Evolutionary conservation across 2,329 filamentous ascomycete genomes (phyloP), one percentile per base, ranked within the genome.

Genomic region (Scytalidium sp.): DNA sequence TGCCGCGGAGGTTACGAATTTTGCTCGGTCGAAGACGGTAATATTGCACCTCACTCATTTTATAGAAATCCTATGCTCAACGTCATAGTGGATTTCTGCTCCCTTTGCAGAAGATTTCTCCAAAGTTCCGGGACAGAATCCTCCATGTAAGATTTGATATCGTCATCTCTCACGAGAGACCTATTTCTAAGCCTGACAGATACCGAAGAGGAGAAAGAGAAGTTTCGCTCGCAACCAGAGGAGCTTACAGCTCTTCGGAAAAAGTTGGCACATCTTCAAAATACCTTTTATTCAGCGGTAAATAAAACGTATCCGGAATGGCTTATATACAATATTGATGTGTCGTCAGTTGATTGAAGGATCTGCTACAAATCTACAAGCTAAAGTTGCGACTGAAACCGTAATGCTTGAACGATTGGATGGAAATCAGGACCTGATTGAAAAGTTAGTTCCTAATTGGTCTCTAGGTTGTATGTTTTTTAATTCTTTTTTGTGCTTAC

Each of bases 1-100:
- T 0, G 77, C 76, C 1, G 59, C 56, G 1, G 76, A 72, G 2
- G 68, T 87, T 0, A 81, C 87, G 54, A 81, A 86, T 63, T 88
- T 86, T 55, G 81, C 76, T 1, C 72, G 84, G 9, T 84, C 78
- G 58, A 76, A 71, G 25, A 87, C 84, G 0, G 88, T 84, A 84
- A 79, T 88, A 19, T 67, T 69, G 10, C 67, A 67, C 3, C 60
- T 65, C 0, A 73, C 75, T 43, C 71, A 71, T 13, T 72, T 74
- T 32, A 22, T 52, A 64, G 49, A 45, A 13, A n/a, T 27, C 20
- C 43, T 25, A 29, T 19, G 15, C 15, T 22, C 27, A 19, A 15
- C n/a, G 21, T 19, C 17, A 19, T n/a, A 41, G 44, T 27, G 19
- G 25, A 23, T 22, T n/a, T 21, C 23, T 21, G 44, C 13, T 25